phyloP scores from a whole-genome alignment of 176 grass and related monocot genomes.

The Calamus simplicifolius region DNA sequence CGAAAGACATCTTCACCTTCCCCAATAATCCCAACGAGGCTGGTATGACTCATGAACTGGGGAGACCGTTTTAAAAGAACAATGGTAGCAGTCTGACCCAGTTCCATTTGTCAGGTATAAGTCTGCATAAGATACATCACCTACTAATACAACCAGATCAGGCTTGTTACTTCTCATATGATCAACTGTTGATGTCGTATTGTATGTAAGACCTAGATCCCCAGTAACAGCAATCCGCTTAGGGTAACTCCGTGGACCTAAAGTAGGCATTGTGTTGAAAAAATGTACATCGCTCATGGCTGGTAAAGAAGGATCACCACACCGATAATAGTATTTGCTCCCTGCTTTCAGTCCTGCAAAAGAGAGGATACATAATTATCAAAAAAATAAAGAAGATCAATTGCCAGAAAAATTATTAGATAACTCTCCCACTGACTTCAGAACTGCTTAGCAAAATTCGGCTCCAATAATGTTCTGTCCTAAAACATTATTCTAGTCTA shows the following conservation, averaged over 20 bases:
- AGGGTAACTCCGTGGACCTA: conserved; percentile 54
- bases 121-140: conserved; percentile 83
- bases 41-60: conserved; percentile 89
- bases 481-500: too few relatives aligned
- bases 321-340: conserved; percentile 59
- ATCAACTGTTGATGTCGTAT: conserved; percentile 66
- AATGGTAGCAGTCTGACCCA: conserved; percentile 74
- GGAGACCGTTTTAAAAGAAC: conserved; percentile 38
- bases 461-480: too few relatives aligned
- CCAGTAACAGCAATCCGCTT: conserved; percentile 62
- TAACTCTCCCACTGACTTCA: too few relatives aligned
- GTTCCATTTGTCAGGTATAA: conserved; percentile 83
- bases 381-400: too few relatives aligned
- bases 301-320: conserved; percentile 51
- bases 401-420: too few relatives aligned
- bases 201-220: conserved; percentile 80
- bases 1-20: conserved; percentile 29
- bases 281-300: conserved; percentile 50
- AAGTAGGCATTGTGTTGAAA: conserved; percentile 70
- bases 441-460: too few relatives aligned
- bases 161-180: conserved; percentile 68
- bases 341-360: conserved; percentile 41
- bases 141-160: conserved; percentile 67
- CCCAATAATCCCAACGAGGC: conserved; percentile 92
- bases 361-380: too few relatives aligned